These are phyloP conservation scores for Fusarium haematococcum DNA, from an alignment of 2,329 filamentous ascomycete species.

Conservation along the genomic window DNA sequence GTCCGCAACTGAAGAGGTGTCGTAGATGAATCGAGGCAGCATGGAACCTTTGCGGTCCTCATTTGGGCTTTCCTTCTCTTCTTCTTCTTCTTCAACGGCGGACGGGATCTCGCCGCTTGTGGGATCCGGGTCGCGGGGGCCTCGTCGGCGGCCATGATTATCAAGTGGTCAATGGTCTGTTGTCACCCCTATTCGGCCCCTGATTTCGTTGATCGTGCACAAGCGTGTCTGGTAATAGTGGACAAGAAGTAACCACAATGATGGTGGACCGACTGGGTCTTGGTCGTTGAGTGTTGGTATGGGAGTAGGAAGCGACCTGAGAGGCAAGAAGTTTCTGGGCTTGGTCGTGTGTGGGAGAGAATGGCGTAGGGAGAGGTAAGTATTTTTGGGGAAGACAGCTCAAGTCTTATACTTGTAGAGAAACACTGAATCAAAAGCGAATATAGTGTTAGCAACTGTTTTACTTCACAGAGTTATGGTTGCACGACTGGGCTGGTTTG, in stretches of 20 bases:
- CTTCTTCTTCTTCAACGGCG: neutral
- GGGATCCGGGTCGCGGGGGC: neutral
- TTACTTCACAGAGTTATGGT: neutral
- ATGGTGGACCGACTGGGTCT: neutral
- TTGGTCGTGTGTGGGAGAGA: neutral
- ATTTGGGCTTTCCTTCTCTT: neutral
- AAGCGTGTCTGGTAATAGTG: neutral
- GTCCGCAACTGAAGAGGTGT: conserved; percentile 9
- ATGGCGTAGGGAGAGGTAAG: neutral
- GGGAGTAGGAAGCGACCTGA: neutral
- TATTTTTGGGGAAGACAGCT: neutral
- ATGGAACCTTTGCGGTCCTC: neutral
- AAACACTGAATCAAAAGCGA: neutral
- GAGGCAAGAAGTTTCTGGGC: neutral
- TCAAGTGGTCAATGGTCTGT: neutral
- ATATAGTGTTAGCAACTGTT: neutral
- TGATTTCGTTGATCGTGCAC: neutral
- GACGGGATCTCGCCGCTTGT: neutral
- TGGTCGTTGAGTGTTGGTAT: neutral
- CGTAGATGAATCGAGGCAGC: conserved; percentile 13
- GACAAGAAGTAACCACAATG: neutral
- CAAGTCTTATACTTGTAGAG: neutral
- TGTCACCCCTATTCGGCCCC: neutral
- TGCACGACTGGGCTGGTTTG: neutral
- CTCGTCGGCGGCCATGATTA: neutral